These are phyloP conservation scores for Colletotrichum euphorbiae DNA, from an alignment of 2,329 filamentous ascomycete genomes.

Conservation along the genomic window DNA sequence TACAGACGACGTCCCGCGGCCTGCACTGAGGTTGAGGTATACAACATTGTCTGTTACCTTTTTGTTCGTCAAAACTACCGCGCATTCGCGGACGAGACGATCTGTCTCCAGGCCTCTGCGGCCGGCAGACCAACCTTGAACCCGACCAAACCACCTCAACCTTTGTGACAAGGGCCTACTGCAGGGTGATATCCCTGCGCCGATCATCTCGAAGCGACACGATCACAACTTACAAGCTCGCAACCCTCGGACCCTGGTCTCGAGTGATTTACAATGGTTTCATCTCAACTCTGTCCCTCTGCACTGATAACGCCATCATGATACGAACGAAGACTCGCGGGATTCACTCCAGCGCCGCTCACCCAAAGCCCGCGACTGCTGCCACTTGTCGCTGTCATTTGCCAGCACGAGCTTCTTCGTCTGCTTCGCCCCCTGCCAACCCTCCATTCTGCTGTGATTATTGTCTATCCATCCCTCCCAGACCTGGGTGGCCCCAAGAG, in stretches of 20 bases:
- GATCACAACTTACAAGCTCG: constrained; percentile 19
- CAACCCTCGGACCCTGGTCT: constrained; percentile 37
- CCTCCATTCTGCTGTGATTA: not conserved
- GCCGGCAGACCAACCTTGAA: constrained; percentile 16
- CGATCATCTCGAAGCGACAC: constrained; percentile 35
- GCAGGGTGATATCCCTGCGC: constrained; percentile 34
- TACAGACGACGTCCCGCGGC: constrained; percentile 12
- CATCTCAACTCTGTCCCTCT: constrained; percentile 38
- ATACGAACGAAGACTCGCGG: constrained; percentile 35
- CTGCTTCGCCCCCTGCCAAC: constrained; percentile 13
- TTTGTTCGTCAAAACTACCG: not conserved
- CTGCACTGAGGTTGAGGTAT: not conserved
- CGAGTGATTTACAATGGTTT: constrained; percentile 41
- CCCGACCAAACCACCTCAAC: constrained; percentile 22
- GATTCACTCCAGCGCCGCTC: constrained; percentile 28
- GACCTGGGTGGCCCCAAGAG: constrained; percentile 31
- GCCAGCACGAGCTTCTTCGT: constrained; percentile 30
- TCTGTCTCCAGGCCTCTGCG: constrained; percentile 28
- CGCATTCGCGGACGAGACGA: constrained; percentile 19
- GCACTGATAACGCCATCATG: constrained; percentile 28
- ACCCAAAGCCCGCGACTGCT: constrained; percentile 13
- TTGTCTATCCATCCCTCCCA: constrained; percentile 16
- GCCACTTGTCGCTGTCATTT: constrained; percentile 42
- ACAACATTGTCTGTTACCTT: constrained; percentile 2
- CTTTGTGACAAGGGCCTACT: constrained; percentile 37